These are phyloP conservation scores for Sicyos baderoa DNA, from an alignment of 306 rosid genomes.

Conservation along the genomic window DNA sequence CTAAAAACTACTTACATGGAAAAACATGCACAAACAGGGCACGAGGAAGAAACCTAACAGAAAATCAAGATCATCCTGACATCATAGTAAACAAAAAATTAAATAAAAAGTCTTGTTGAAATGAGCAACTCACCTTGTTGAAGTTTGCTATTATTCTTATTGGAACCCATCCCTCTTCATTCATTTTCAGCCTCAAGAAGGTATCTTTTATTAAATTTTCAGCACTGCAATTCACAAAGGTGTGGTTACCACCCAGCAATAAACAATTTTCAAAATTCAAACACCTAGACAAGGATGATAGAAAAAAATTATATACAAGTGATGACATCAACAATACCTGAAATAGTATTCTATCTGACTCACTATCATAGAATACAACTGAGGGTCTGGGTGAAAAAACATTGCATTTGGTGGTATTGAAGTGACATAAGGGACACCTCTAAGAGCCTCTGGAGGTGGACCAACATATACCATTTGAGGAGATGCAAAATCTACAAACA, in stretches of 20 bases:
- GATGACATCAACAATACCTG: constrained; percentile 39
- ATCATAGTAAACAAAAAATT: not conserved
- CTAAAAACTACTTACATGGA: not conserved
- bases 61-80: not conserved
- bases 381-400: constrained; percentile 44
- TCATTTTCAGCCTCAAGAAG: constrained; percentile 78
- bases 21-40: not conserved
- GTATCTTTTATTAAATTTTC: constrained; percentile 68
- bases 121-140: constrained; percentile 55
- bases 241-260: constrained; percentile 11
- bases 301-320: not conserved
- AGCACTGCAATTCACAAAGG: constrained; percentile 48
- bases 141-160: constrained; percentile 62
- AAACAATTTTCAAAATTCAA: constrained; percentile 6
- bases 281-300: constrained; percentile 16
- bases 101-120: not conserved
- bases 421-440: constrained; percentile 45
- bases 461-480: constrained; percentile 43
- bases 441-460: constrained; percentile 37
- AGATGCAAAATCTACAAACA: constrained; percentile 40
- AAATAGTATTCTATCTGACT: constrained; percentile 80
- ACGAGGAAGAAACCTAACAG: not conserved
- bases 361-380: constrained; percentile 48
- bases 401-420: constrained; percentile 38
- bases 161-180: constrained; percentile 83